Base-by-base conservation (phyloP, 129 eudicot species). In the Lactuca sativa region DNA sequence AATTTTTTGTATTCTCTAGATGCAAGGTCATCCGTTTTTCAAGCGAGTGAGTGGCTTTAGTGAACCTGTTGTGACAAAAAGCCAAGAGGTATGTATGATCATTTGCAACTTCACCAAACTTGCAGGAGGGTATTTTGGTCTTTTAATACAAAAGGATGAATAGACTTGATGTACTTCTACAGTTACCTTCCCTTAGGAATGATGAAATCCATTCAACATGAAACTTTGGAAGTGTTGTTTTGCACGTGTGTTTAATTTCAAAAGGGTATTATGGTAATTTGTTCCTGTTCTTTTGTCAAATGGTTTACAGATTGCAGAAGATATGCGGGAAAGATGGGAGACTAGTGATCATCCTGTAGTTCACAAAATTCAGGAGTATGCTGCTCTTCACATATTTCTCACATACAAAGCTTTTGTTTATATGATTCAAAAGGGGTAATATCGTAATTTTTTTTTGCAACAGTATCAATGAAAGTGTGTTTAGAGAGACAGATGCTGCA, bases 271-370 rank as follows among this genome's bases (percentile, higher is more conserved):
- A 36, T 44, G 52, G 47, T 59, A 1, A 51, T 41, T 65, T 3
- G 2, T 56, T 66, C 44, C 43, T 69, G 36, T 59, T 47, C 12
- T 71, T 0, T 47, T 76, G 74, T 69, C 49, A 17, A 36, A 16
- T 66, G 68, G 40, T 80, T 53, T 59, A 3, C 89, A 95, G 99
- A 73, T 90, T 56, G 99, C 91, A 15, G 99, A 95, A 72, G 97
- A 95, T 72, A 74, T 95, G 80, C 79, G 92, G 72, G 99, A 95
- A 77, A 82, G 85, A 82, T 90, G 95, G 93, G 97, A 95, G 73
- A 86, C 97, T 54, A 85, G 89, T 75, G 99, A 95, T 85, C 84
- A 83, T 84, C 99, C 96, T 66, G 91, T 90, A 56, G 96, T 95
- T 52, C 88, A 87, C 74, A 95, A 95, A 69, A 83, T 95, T 62